A percentile compares a stretch with the other conserved stretches of the same genome.
Conservation (phyloP, 257 asterid species). For the Jacaranda mimosifolia region DNA sequence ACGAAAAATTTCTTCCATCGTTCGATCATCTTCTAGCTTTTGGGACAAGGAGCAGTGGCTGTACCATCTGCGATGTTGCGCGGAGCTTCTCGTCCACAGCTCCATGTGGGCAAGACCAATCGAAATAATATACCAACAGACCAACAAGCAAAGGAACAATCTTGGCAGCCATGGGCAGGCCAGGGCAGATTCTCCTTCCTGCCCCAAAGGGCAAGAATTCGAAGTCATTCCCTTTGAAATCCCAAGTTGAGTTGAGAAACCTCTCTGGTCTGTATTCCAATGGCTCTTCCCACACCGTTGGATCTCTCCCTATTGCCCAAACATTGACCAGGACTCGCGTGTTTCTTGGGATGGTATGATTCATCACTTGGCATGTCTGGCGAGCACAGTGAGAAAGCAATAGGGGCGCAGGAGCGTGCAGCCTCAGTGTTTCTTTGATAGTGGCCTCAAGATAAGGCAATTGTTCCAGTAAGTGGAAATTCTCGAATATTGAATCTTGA, state of each 20-base stretch:
- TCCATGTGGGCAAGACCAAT: constrained; percentile 47
- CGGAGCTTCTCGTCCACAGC: constrained; percentile 39
- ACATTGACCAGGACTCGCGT: constrained; percentile 44
- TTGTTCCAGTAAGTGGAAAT: constrained; percentile 17
- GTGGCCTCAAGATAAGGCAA: constrained; percentile 51
- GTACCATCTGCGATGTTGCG: constrained; percentile 36
- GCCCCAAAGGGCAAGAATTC: constrained; percentile 57
- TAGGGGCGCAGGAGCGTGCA: constrained; percentile 62
- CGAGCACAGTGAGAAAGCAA: constrained; percentile 47
- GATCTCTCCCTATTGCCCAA: constrained; percentile 57
- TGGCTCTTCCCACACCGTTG: constrained; percentile 53
- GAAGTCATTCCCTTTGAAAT: constrained; percentile 57
- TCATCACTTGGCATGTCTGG: constrained; percentile 47
- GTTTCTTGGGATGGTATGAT: constrained; percentile 44
- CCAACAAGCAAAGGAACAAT: constrained; percentile 41
- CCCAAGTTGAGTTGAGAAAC: constrained; percentile 42
- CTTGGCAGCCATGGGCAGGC: constrained; percentile 52
- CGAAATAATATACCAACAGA: constrained; percentile 37
- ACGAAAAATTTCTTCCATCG: neutral
- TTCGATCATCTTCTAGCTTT: constrained; percentile 34
- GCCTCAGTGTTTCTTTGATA: constrained; percentile 53
- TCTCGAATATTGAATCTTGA: constrained; percentile 14
- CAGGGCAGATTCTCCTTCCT: constrained; percentile 65
- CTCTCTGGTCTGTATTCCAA: constrained; percentile 46
- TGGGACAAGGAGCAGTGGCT: constrained; percentile 46